Percentiles rank a stretch among this genome's conserved stretches.
These are phyloP conservation scores for Ilyonectria mors-panacis DNA, from an alignment of 2,329 filamentous ascomycete genomes.

Conservation along the genomic window DNA sequence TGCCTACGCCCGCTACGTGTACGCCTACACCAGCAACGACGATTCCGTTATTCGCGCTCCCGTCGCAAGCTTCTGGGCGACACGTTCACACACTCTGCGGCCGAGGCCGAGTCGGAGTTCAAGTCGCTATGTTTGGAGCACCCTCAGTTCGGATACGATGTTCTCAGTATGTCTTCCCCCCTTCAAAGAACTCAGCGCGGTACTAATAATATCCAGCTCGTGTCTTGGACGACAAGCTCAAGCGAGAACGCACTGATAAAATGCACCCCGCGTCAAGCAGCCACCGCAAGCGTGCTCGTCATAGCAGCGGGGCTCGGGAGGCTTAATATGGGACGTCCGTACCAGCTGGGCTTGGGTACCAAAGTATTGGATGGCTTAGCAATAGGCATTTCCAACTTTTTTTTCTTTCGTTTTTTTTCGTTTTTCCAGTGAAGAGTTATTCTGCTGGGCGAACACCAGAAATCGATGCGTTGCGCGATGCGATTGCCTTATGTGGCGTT, in stretches of 20 bases:
- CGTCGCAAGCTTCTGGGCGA: conserved; percentile 47
- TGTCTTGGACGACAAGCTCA: conserved; percentile 77
- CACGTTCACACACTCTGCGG: conserved; percentile 78
- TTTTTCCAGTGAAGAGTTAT: background rate
- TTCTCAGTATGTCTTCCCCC: conserved; percentile 75
- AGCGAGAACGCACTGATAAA: conserved; percentile 73
- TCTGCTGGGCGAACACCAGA: background rate
- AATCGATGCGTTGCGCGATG: background rate
- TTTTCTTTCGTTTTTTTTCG: too few relatives aligned
- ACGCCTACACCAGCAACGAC: conserved; percentile 39
- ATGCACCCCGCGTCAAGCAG: conserved; percentile 66
- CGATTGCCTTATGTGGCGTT: background rate
- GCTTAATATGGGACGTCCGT: conserved; percentile 13
- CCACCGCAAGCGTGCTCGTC: conserved; percentile 70
- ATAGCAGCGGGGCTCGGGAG: conserved; percentile 59
- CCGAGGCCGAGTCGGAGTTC: conserved; percentile 91
- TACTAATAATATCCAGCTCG: conserved; percentile 62
- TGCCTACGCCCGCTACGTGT: conserved; percentile 81
- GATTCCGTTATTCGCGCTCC: conserved; percentile 43
- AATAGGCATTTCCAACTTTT: background rate
- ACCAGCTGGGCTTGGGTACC: background rate
- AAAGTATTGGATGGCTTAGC: background rate
- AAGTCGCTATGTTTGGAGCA: conserved; percentile 87
- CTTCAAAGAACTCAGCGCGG: background rate
- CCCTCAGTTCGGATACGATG: conserved; percentile 93